phyloP scores from a whole-genome alignment of 306 rosid genomes.

The Trifolium dubium region DNA sequence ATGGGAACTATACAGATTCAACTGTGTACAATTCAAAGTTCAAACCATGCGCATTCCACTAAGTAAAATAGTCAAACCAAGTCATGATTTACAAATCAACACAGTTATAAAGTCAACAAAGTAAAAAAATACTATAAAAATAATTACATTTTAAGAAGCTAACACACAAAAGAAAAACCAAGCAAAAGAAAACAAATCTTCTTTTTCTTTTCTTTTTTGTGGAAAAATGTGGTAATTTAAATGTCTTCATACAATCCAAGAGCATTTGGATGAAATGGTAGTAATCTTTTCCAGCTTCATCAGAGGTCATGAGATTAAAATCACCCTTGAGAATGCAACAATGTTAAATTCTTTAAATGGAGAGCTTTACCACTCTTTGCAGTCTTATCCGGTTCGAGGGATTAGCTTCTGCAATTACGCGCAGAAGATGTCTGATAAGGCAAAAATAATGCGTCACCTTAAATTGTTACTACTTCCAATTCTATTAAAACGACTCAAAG shows the following conservation, averaged over 20 bases:
- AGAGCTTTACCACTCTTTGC: too few relatives aligned
- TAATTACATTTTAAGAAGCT: conserved; percentile 49
- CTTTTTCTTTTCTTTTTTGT: background rate
- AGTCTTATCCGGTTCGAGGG: too few relatives aligned
- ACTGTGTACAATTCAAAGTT: conserved; percentile 19
- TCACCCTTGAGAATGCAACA: too few relatives aligned
- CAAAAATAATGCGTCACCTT: conserved; percentile 57
- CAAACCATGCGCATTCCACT: conserved; percentile 24
- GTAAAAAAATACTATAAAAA: conserved; percentile 34
- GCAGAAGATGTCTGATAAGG: background rate
- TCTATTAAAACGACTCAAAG: conserved; percentile 54
- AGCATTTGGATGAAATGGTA: too few relatives aligned
- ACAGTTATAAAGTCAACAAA: conserved; percentile 37
- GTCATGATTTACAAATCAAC: conserved; percentile 41
- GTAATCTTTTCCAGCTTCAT: too few relatives aligned
- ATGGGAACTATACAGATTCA: background rate
- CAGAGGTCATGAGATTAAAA: too few relatives aligned
- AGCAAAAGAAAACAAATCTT: background rate
- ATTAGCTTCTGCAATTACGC: too few relatives aligned
- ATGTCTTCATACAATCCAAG: background rate
- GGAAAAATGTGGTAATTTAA: conserved; percentile 11
- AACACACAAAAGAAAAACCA: conserved; percentile 39
- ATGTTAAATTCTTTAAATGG: too few relatives aligned
- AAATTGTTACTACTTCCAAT: conserved; percentile 49
- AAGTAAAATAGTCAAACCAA: conserved; percentile 39